A percentile compares a stretch with the other conserved stretches of the same genome.
phyloP scores from a whole-genome alignment of 2,329 filamentous ascomycete species.

The Aschersonia sp. region DNA sequence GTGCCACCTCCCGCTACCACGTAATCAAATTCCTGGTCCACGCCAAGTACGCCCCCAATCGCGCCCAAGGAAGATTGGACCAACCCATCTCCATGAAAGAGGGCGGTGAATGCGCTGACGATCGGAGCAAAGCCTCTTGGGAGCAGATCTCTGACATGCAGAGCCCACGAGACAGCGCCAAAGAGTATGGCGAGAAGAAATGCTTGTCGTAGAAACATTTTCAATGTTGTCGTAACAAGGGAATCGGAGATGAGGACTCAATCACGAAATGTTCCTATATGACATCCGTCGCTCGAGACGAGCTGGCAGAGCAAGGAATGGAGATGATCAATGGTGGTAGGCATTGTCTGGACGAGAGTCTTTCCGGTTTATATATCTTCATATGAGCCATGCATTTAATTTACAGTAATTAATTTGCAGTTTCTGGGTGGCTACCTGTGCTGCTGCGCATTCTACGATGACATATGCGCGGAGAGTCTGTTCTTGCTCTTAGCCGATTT shows the following conservation, averaged over 20 bases:
- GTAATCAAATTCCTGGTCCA: conserved; percentile 8
- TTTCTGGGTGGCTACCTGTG: too few species aligned
- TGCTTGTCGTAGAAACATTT: neutral
- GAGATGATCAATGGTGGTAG: too few species aligned
- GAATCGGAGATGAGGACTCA: neutral
- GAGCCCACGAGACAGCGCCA: neutral
- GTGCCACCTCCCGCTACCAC: conserved; percentile 23
- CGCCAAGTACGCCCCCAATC: neutral
- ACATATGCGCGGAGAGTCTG: too few species aligned
- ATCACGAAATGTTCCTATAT: too few species aligned
- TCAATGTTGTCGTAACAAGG: neutral
- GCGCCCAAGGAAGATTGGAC: neutral
- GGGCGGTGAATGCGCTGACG: neutral
- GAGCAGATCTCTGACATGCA: neutral
- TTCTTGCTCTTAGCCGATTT: too few species aligned
- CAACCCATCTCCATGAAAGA: neutral
- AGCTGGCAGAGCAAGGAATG: too few species aligned
- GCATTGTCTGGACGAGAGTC: too few species aligned
- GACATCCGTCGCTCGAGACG: too few species aligned
- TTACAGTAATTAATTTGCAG: too few species aligned
- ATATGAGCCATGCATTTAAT: too few species aligned
- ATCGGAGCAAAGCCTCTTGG: neutral
- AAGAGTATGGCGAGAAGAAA: neutral
- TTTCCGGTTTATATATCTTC: too few species aligned
- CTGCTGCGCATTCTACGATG: too few species aligned